Conservation (phyloP, 1,284 basidiomycete genomes). For the Leccinum ponderosum region DNA sequence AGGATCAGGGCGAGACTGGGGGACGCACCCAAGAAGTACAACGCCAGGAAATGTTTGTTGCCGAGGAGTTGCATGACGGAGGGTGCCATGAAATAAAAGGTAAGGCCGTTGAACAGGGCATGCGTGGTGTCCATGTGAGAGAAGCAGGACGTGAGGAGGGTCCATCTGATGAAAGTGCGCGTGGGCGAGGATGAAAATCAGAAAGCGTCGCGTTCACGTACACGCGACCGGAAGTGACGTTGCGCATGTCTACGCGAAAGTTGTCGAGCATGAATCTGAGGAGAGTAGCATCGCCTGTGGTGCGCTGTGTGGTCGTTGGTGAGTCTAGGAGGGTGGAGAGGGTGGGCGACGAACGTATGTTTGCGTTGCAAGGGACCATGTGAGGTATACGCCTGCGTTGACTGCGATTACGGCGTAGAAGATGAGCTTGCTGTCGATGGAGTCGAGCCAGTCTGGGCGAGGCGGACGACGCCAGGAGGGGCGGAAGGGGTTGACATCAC, state of each 20-base stretch:
- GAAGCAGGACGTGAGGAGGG: constrained; percentile 73
- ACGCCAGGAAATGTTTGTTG: constrained; percentile 64
- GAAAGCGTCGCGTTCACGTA: constrained; percentile 36
- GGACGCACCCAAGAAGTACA: constrained; percentile 72
- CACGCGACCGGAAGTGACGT: constrained; percentile 71
- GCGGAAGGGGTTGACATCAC: constrained; percentile 14
- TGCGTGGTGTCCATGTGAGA: constrained; percentile 69
- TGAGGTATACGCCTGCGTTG: constrained; percentile 45
- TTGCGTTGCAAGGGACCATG: constrained; percentile 42
- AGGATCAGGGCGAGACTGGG: neutral
- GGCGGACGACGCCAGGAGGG: constrained; percentile 30
- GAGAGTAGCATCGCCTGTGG: constrained; percentile 47
- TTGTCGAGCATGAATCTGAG: constrained; percentile 65
- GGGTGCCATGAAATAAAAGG: constrained; percentile 79
- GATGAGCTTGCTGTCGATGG: constrained; percentile 38
- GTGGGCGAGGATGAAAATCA: constrained; percentile 3
- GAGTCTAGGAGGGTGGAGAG: neutral
- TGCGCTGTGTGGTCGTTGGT: constrained; percentile 20
- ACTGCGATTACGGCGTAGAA: constrained; percentile 47
- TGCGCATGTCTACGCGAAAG: constrained; percentile 65
- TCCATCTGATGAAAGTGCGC: constrained; percentile 60
- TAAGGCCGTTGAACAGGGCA: constrained; percentile 77
- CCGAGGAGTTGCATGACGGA: constrained; percentile 71
- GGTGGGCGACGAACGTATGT: constrained; percentile 37
- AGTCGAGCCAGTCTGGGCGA: constrained; percentile 38